Evolutionary conservation across 1,284 basidiomycete genomes (phyloP).

Genomic region (Mrakiaceae sp.): DNA sequence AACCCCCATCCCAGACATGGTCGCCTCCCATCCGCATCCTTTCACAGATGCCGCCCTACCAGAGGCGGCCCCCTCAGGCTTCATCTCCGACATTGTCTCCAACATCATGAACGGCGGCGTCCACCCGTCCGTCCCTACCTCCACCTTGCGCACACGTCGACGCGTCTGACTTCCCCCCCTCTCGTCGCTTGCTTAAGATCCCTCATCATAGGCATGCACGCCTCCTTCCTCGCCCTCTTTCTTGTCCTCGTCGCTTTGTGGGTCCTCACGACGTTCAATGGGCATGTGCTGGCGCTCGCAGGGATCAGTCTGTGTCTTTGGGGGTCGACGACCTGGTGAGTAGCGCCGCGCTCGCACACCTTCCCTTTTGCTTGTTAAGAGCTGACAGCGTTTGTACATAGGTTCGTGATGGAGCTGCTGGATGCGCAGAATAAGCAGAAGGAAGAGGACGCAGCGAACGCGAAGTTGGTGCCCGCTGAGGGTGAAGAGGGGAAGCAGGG

Average conservation of each 20-base stretch:
- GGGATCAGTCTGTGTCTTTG: slow-evolving; percentile 9
- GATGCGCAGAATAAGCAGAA: too few relatives aligned
- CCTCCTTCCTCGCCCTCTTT: slow-evolving; percentile 12
- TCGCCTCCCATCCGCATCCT: too few relatives aligned
- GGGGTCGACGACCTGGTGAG: slow-evolving; percentile 15
- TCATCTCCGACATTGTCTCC: slow-evolving; percentile 13
- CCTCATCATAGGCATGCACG: slow-evolving; percentile 16
- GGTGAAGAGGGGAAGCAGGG: too few relatives aligned
- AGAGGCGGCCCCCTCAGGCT: too few relatives aligned
- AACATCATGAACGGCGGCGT: slow-evolving; percentile 15
- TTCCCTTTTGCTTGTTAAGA: too few relatives aligned
- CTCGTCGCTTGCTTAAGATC: background rate
- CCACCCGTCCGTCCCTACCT: slow-evolving; percentile 4
- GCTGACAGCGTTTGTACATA: too few relatives aligned
- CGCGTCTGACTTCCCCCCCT: background rate
- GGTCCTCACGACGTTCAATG: slow-evolving; percentile 12
- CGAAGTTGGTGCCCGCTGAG: too few relatives aligned
- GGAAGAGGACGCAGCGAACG: too few relatives aligned
- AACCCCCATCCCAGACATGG: too few relatives aligned
- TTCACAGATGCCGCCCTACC: too few relatives aligned
- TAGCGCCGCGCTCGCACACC: background rate
- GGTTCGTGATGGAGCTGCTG: too few relatives aligned
- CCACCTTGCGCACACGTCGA: background rate
- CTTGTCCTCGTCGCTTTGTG: slow-evolving; percentile 11
- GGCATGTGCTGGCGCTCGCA: slow-evolving; percentile 11